Evolutionary conservation across 306 rosid genomes (phyloP).

Genomic region (Lotus japonicus): DNA sequence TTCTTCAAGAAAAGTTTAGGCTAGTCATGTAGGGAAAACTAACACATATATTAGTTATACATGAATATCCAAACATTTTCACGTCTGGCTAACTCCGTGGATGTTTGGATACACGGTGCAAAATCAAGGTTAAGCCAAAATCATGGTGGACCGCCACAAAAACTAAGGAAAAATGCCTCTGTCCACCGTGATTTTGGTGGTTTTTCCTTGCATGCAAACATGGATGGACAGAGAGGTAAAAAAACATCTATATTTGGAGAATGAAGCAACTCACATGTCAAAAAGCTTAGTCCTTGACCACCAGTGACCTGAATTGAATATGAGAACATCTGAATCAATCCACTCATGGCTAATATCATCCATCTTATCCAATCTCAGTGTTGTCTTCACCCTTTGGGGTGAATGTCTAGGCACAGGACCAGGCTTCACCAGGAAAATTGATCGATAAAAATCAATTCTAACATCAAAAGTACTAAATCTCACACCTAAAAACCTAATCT

Average conservation of each 20-base stretch:
- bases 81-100: background rate
- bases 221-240: no score
- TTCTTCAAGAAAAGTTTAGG: background rate
- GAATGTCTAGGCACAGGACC: conserved; percentile 44
- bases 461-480: conserved; percentile 48
- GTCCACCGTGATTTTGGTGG: no score
- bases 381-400: conserved; percentile 64
- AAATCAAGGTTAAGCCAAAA: no score
- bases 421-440: conserved; percentile 67
- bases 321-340: conserved; percentile 78
- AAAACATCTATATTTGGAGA: background rate
- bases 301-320: conserved; percentile 94
- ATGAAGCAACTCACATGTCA: conserved; percentile 56
- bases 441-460: conserved; percentile 73
- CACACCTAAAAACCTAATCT: conserved; percentile 62
- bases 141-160: no score
- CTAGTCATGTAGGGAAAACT: background rate
- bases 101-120: no score
- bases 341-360: conserved; percentile 77
- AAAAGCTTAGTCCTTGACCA: conserved; percentile 76
- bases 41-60: background rate
- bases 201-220: no score
- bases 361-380: conserved; percentile 58
- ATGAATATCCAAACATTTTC: background rate
- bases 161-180: no score